Percentiles rank a stretch among this genome's conserved stretches.
Evolutionary conservation across 176 grass and related monocot genomes (phyloP).

Genomic region (Hyparrhenia diplandra): DNA sequence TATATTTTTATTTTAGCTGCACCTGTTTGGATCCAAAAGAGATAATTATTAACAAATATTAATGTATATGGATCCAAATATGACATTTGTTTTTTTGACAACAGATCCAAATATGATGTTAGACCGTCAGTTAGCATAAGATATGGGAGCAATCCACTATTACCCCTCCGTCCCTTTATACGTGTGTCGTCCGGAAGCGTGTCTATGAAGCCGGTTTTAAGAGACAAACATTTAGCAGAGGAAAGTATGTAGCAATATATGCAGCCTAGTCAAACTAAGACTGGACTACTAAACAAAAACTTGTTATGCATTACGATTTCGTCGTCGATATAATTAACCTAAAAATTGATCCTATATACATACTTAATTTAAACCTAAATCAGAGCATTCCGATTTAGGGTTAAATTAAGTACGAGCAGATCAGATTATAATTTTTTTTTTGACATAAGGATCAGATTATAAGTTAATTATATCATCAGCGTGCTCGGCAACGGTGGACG

Average conservation of each 20-base stretch:
- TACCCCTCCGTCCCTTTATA: no score
- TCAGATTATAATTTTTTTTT: no score
- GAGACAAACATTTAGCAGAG: no score
- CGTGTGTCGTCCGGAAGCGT: no score
- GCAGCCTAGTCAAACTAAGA: background rate
- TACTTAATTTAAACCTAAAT: background rate
- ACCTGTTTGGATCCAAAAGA: no score
- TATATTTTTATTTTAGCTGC: no score
- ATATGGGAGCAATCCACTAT: background rate
- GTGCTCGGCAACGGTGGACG: background rate
- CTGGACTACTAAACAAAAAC: background rate
- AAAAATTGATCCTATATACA: background rate
- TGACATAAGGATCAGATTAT: background rate
- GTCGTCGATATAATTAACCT: background rate
- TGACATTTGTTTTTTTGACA: no score
- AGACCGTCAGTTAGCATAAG: background rate
- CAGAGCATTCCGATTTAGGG: no score
- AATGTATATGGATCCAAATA: no score
- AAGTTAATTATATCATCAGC: background rate
- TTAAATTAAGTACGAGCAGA: no score
- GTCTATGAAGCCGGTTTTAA: no score
- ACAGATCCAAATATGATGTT: fast-evolving
- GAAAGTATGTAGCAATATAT: background rate
- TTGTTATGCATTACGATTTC: background rate
- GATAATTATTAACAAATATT: no score